Evolutionary conservation across 1,284 basidiomycete species (phyloP).

Genomic region (Violaceomyces palustris): DNA sequence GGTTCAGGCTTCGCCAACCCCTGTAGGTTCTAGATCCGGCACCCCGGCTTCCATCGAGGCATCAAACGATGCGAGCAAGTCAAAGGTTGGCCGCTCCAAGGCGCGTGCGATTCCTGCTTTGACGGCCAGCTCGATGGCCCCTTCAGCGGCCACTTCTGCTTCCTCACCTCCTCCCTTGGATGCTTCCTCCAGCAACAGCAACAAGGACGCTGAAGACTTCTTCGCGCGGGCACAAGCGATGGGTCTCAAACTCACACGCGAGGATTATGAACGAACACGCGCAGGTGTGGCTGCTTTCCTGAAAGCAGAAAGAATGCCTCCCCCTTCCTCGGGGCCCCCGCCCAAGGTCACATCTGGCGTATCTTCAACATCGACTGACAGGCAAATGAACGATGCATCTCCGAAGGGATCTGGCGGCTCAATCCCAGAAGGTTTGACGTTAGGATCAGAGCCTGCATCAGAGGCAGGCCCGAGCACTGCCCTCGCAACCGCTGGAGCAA

Average conservation of each 20-base stretch:
- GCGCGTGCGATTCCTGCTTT: conserved; percentile 2
- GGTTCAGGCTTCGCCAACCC: conserved; percentile 20
- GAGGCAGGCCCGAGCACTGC: too few relatives aligned
- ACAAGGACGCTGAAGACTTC: conserved; percentile 41
- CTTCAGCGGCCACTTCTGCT: conserved; percentile 1
- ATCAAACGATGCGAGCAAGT: neutral
- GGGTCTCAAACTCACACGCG: conserved; percentile 43
- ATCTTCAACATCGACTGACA: too few relatives aligned
- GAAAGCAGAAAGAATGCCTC: conserved; percentile 36
- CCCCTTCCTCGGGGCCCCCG: conserved; percentile 1
- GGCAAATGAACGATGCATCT: too few relatives aligned
- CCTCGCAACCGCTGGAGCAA: too few relatives aligned
- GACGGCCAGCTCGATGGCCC: neutral
- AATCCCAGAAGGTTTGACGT: too few relatives aligned
- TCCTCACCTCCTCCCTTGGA: conserved; percentile 1
- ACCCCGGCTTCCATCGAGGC: conserved; percentile 23
- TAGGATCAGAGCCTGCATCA: too few relatives aligned
- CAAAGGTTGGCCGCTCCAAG: neutral
- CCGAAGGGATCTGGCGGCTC: too few relatives aligned
- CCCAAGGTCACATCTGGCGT: too few relatives aligned
- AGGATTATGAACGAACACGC: conserved; percentile 48
- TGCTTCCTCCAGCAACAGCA: conserved; percentile 2
- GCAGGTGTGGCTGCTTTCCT: conserved; percentile 49
- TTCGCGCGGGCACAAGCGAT: conserved; percentile 48
- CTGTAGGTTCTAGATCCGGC: conserved; percentile 17